Evolutionary conservation across 345 rosid species (phyloP).

Genomic region (thale cress (Arabidopsis thaliana)): DNA sequence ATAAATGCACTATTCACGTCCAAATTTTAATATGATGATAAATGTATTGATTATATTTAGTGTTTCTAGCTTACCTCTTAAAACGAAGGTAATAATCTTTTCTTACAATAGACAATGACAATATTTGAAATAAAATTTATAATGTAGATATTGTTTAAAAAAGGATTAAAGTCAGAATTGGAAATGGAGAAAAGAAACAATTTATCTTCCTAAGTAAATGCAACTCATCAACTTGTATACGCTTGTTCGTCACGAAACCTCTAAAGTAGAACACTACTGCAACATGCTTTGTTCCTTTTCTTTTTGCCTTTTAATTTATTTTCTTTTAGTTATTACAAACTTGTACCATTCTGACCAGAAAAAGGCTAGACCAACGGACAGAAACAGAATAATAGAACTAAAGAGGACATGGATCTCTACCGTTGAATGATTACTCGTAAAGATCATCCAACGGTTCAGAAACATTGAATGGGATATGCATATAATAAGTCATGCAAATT

Average conservation of each 20-base stretch:
- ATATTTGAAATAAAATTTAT: neutral
- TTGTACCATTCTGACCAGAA: constrained; percentile 29
- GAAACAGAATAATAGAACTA: constrained; percentile 34
- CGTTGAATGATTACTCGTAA: constrained; percentile 8
- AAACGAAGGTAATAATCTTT: neutral
- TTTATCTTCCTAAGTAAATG: neutral
- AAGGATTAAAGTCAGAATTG: neutral
- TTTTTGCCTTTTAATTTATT: neutral
- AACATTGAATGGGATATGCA: neutral
- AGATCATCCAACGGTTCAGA: constrained; percentile 28
- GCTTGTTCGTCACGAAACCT: constrained; percentile 40
- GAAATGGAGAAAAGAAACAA: neutral
- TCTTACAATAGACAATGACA: neutral
- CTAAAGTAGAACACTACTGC: constrained; percentile 28
- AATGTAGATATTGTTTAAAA: too few relatives aligned
- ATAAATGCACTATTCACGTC: neutral
- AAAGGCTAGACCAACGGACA: neutral
- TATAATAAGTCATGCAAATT: constrained; percentile 31
- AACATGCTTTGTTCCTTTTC: constrained; percentile 4
- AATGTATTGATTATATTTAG: neutral
- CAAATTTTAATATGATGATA: neutral
- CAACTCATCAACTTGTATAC: constrained; percentile 25
- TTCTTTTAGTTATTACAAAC: neutral
- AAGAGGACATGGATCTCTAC: constrained; percentile 8
- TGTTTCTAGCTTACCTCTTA: neutral